Evolutionary conservation across 83 land plant species (phyloP).

Genomic region (Thuja plicata): DNA sequence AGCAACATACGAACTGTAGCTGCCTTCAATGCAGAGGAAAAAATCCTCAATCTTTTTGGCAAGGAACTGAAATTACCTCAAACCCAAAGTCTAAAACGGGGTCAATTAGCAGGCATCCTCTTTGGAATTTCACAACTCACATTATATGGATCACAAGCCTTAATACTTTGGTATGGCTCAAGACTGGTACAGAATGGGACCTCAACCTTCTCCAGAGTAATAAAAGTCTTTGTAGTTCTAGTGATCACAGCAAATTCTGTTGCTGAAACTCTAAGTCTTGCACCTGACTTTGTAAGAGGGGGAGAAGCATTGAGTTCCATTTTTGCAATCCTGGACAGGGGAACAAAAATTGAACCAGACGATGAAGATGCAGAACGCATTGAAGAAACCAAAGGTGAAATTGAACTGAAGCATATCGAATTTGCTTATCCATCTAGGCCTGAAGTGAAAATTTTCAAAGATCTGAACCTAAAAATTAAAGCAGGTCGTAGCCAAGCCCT

Average conservation of each 20-base stretch:
- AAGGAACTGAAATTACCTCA: slow-evolving; percentile 58
- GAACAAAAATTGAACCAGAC: slow-evolving; percentile 70
- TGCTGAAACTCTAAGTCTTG: slow-evolving; percentile 78
- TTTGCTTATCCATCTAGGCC: slow-evolving; percentile 78
- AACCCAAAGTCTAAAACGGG: slow-evolving; percentile 51
- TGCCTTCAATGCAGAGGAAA: slow-evolving; percentile 79
- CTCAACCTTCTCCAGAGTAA: slow-evolving; percentile 66
- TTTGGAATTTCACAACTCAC: slow-evolving; percentile 76
- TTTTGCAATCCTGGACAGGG: slow-evolving; percentile 64
- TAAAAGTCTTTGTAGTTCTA: slow-evolving; percentile 75
- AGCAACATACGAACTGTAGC: slow-evolving; percentile 81
- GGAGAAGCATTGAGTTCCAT: slow-evolving; percentile 74
- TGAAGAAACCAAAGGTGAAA: slow-evolving; percentile 64
- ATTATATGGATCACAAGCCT: slow-evolving; percentile 66
- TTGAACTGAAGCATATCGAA: slow-evolving; percentile 72
- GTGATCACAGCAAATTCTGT: slow-evolving; percentile 78
- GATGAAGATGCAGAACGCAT: slow-evolving; percentile 60
- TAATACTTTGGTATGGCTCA: slow-evolving; percentile 79
- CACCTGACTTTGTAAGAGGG: slow-evolving; percentile 73
- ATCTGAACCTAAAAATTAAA: slow-evolving; percentile 57
- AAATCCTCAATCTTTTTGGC: slow-evolving; percentile 59
- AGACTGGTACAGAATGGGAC: slow-evolving; percentile 55
- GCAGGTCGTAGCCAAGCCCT: slow-evolving; percentile 73
- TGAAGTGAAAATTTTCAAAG: slow-evolving; percentile 62
- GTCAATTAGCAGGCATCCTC: slow-evolving; percentile 62